phyloP scores from a whole-genome alignment of 2,329 filamentous ascomycete genomes.

The Penicillium hordei region DNA sequence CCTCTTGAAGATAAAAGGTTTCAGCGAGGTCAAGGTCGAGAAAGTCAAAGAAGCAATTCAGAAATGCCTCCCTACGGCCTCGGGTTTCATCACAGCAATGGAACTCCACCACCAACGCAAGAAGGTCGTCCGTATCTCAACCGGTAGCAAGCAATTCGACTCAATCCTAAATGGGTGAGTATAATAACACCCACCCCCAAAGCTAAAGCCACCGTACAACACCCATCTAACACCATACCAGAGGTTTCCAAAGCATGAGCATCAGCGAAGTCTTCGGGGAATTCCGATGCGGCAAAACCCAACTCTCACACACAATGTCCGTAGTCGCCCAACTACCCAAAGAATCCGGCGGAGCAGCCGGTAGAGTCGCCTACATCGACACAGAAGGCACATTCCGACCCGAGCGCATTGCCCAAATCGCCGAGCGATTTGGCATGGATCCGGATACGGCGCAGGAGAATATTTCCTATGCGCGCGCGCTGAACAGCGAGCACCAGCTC shows the following conservation, averaged over 20 bases:
- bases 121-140: conserved; percentile 64
- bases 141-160: conserved; percentile 69
- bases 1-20: conserved; percentile 66
- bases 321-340: conserved; percentile 59
- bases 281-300: conserved; percentile 64
- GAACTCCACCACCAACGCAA: conserved; percentile 64
- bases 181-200: background rate
- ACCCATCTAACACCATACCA: conserved; percentile 26
- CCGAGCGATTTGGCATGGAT: conserved; percentile 64
- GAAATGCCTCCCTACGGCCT: conserved; percentile 59
- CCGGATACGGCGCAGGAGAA: conserved; percentile 63
- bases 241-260: conserved; percentile 69
- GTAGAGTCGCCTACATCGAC: conserved; percentile 69
- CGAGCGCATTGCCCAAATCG: conserved; percentile 66
- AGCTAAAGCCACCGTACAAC: no score
- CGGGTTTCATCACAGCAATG: conserved; percentile 65
- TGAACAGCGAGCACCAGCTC: conserved; percentile 66
- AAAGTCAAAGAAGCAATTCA: conserved; percentile 68
- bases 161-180: conserved; percentile 61
- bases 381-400: conserved; percentile 67
- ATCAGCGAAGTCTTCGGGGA: conserved; percentile 57
- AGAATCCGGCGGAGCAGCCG: conserved; percentile 65
- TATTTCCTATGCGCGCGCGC: conserved; percentile 63
- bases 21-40: conserved; percentile 69
- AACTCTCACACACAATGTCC: conserved; percentile 67